A percentile compares a stretch with the other conserved stretches of the same genome.
Evolutionary conservation across 768 basidiomycete genomes (phyloP).

Genomic region (Dentipellis fragilis): DNA sequence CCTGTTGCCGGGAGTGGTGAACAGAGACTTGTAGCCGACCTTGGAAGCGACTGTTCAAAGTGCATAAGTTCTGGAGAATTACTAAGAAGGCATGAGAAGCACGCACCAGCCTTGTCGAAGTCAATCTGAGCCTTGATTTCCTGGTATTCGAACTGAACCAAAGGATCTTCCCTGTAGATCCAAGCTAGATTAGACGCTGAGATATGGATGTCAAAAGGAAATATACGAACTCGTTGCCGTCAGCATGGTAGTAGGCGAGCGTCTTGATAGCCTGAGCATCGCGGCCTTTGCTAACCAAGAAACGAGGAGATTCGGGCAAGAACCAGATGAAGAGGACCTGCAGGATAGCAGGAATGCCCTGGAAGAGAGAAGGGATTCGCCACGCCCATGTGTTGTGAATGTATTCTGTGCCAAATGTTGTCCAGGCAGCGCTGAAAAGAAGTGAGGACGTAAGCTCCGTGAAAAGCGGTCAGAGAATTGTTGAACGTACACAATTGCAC

Average conservation of each 20-base stretch:
- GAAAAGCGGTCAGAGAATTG: background rate
- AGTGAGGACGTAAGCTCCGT: background rate
- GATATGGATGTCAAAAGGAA: background rate
- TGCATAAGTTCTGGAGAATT: background rate
- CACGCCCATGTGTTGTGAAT: conserved; percentile 65
- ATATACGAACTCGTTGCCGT: conserved; percentile 44
- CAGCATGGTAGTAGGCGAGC: conserved; percentile 78
- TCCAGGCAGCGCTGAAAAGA: conserved; percentile 52
- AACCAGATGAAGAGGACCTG: conserved; percentile 61
- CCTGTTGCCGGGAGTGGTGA: conserved; percentile 60
- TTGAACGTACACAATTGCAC: conserved; percentile 55
- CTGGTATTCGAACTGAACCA: conserved; percentile 64
- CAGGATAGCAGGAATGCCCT: conserved; percentile 57
- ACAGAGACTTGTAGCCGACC: conserved; percentile 61
- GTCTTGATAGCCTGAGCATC: conserved; percentile 57
- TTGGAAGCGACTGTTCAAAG: conserved; percentile 35
- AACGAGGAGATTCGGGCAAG: conserved; percentile 80
- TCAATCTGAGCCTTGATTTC: conserved; percentile 76
- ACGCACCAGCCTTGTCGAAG: conserved; percentile 35
- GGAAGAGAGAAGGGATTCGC: conserved; percentile 71
- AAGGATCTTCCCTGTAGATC: conserved; percentile 40
- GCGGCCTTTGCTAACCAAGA: conserved; percentile 65
- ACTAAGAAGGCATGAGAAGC: background rate
- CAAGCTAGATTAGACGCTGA: background rate
- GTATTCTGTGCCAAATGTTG: conserved; percentile 72